These are phyloP conservation scores for Ceratocystis lukuohia DNA, from an alignment of 2,329 filamentous ascomycete species.

Conservation along the genomic window DNA sequence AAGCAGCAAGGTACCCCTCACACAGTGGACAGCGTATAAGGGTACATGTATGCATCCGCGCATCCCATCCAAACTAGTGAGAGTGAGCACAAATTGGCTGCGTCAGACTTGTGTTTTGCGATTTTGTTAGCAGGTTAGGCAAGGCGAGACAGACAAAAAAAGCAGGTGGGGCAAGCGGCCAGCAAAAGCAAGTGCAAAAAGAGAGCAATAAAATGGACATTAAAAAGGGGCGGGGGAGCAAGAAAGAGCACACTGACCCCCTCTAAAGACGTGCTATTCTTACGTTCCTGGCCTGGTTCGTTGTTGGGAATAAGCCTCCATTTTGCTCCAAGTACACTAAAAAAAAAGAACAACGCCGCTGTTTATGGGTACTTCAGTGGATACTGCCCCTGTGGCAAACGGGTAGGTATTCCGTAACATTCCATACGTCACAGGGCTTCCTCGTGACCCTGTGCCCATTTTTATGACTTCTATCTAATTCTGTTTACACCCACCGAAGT, in stretches of 20 bases:
- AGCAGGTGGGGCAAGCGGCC: not conserved
- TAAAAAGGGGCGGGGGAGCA: not conserved
- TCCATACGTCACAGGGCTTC: not conserved
- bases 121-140: not conserved
- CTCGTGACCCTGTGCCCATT: slow-evolving; percentile 1
- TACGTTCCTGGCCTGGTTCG: not conserved
- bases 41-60: not conserved
- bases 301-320: not conserved
- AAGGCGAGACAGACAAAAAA: not conserved
- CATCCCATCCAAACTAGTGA: not conserved
- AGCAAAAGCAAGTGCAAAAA: not conserved
- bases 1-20: not conserved
- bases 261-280: not conserved
- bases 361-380: not conserved
- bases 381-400: slow-evolving; percentile 12
- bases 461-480: not conserved
- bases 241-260: not conserved
- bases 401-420: not conserved
- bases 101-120: not conserved
- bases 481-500: not conserved
- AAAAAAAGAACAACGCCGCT: not conserved
- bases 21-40: not conserved
- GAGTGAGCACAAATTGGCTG: not conserved
- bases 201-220: not conserved
- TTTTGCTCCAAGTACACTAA: too few species aligned